A percentile compares a stretch with the other conserved stretches of the same genome.
phyloP scores from a whole-genome alignment of 306 rosid species.

The Pyrus communis region DNA sequence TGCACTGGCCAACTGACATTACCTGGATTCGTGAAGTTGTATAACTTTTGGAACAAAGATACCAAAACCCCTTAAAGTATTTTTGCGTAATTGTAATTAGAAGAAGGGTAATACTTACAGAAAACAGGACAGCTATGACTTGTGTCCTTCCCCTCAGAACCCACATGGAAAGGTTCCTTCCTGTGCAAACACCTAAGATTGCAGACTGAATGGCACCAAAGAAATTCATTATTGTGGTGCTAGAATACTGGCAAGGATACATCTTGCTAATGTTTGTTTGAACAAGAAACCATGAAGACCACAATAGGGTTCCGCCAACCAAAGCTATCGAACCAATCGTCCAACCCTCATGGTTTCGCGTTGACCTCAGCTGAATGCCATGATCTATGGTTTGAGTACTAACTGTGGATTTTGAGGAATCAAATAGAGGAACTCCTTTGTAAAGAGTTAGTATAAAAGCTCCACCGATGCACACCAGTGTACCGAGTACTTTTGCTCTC shows the following conservation, averaged over 20 bases:
- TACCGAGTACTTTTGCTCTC: conserved; percentile 66
- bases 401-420: conserved; percentile 15
- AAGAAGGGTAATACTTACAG: conserved; percentile 42
- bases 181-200: conserved; percentile 42
- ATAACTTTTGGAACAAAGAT: background rate
- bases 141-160: conserved; percentile 56
- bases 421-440: conserved; percentile 52
- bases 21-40: background rate
- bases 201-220: conserved; percentile 82
- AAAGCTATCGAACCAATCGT: conserved; percentile 61
- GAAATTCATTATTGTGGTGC: conserved; percentile 82
- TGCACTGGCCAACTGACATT: background rate
- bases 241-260: conserved; percentile 74
- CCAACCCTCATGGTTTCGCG: conserved; percentile 44
- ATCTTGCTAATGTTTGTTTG: conserved; percentile 67
- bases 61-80: background rate
- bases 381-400: conserved; percentile 13
- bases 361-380: conserved; percentile 6
- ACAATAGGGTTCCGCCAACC: conserved; percentile 51
- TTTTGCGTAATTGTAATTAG: background rate
- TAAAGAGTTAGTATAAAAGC: conserved; percentile 53
- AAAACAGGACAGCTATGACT: conserved; percentile 45
- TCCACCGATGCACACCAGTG: conserved; percentile 64
- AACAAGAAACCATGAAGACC: conserved; percentile 83
- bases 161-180: conserved; percentile 52